Base-by-base conservation (phyloP, 352 stramenopile genomes). In the Thalassiosira delicatula region DNA sequence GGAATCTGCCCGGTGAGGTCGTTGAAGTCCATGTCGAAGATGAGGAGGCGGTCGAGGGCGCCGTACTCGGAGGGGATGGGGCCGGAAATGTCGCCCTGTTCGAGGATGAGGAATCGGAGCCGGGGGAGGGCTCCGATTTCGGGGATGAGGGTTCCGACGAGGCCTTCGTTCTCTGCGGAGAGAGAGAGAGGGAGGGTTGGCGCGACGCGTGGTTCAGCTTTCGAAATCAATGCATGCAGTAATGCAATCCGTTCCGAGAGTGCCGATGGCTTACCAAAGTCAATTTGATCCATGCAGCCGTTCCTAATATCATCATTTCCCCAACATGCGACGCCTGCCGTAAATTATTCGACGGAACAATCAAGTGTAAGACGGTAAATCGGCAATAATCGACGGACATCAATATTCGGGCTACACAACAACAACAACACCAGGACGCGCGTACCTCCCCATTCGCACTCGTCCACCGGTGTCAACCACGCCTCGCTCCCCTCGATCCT, bases 111-210 rank as follows among this genome's bases (percentile, higher is more conserved):
- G 33, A 81, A 85, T 63, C 71, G 33, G 14, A 86, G 44, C 11
- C 29, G 62, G 5, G 33, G 14, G 19, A 83, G 42, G 0, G 49
- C 40, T 25, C 65, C 68, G 3, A 86, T 19, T 76, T 86, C 88
- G 25, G 46, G 56, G 29, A 86, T 60, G 0, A 93, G 60, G n/a
- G 67, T 85, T 35, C 89, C 89, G 14, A 62, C 66, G n/a, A 93
- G 42, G 37, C 80, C 84, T 68, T 91, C 88, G 73, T 79, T 65
- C 62, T 91, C 88, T 79, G 21, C 59, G 25, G 19, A n/a, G n/a
- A n/a, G n/a, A n/a, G n/a, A n/a, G 23, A 33, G 44, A 44, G 8
- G 33, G 1, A 21, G 54, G 56, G 23, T 57, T 32, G 54, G n/a
- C 42, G 32, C 1, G 33, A 42, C 30, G 25, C 27, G 25, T 53